Percentiles rank a stretch among this genome's conserved stretches.
Evolutionary conservation across 176 grass and related monocot genomes (phyloP).

Genomic region (Triticum monococcum): DNA sequence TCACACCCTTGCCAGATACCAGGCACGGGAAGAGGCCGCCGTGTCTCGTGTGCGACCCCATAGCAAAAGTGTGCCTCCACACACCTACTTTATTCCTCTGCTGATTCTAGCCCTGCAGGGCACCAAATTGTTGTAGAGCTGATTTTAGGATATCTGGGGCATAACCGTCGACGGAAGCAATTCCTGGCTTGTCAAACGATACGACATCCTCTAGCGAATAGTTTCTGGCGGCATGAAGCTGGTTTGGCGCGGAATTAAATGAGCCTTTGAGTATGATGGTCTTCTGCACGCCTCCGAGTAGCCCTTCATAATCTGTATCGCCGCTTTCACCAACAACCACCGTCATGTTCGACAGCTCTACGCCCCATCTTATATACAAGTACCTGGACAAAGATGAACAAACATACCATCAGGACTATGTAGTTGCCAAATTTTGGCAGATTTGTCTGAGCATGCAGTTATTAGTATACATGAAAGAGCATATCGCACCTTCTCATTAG

Average conservation of each 20-base stretch:
- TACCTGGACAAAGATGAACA: slow-evolving; percentile 54
- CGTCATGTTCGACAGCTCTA: slow-evolving; percentile 64
- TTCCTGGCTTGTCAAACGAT: slow-evolving; percentile 66
- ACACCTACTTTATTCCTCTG: slow-evolving; percentile 30
- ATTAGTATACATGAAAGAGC: background rate
- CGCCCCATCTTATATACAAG: slow-evolving; percentile 72
- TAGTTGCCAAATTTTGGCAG: background rate
- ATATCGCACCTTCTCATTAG: background rate
- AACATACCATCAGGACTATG: background rate
- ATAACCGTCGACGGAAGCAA: slow-evolving; percentile 61
- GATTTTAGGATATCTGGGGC: slow-evolving; percentile 32
- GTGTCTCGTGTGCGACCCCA: too few relatives aligned
- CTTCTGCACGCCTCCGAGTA: slow-evolving; percentile 71
- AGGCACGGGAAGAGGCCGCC: too few relatives aligned
- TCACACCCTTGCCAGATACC: too few relatives aligned
- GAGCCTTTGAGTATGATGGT: slow-evolving; percentile 71
- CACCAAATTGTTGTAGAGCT: slow-evolving; percentile 56
- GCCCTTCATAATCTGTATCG: slow-evolving; percentile 82
- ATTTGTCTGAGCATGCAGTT: background rate
- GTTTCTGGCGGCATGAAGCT: slow-evolving; percentile 56
- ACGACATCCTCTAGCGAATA: slow-evolving; percentile 64
- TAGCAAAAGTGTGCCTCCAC: background rate
- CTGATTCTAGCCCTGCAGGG: slow-evolving; percentile 34
- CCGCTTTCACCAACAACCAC: slow-evolving; percentile 82
- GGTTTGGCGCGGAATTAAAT: slow-evolving; percentile 56